Conservation (phyloP, 495 filamentous ascomycete genomes). For the Xylaria acuta region DNA sequence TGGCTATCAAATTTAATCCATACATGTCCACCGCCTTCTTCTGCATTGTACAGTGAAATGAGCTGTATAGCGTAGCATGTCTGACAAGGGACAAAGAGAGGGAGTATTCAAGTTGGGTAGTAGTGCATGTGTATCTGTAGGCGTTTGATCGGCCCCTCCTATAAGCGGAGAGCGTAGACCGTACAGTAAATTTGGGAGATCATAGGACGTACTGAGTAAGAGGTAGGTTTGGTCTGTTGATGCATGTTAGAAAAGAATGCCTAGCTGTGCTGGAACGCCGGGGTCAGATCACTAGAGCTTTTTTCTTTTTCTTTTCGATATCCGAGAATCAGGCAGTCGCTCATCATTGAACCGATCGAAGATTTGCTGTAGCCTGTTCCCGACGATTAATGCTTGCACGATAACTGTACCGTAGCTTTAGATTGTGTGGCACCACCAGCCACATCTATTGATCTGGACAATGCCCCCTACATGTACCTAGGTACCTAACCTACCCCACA, state of each 20-base stretch:
- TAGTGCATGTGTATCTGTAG: slow-evolving; percentile 9
- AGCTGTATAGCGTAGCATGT: background rate
- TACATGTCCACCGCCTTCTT: slow-evolving; percentile 18
- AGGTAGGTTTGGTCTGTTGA: background rate
- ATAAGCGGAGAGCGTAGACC: background rate
- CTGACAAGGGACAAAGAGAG: background rate
- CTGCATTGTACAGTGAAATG: background rate
- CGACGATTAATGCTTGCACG: background rate
- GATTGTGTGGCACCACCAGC: slow-evolving; percentile 10
- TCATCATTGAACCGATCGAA: background rate
- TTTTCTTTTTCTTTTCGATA: no score
- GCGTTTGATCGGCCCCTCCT: slow-evolving; percentile 21
- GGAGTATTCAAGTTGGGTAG: background rate
- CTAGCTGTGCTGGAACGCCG: background rate
- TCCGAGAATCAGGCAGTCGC: background rate
- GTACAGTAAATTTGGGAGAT: background rate
- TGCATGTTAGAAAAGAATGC: background rate
- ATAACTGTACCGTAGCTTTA: slow-evolving; percentile 17
- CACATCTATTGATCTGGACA: no score
- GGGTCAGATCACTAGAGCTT: background rate
- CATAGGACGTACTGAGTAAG: background rate
- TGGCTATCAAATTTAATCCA: slow-evolving; percentile 40
- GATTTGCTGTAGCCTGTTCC: slow-evolving; percentile 4
- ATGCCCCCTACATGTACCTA: background rate
- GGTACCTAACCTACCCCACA: slow-evolving; percentile 4